These are phyloP conservation scores for Dendrobium catenatum DNA, from an alignment of 106 monocot species.

Conservation along the genomic window DNA sequence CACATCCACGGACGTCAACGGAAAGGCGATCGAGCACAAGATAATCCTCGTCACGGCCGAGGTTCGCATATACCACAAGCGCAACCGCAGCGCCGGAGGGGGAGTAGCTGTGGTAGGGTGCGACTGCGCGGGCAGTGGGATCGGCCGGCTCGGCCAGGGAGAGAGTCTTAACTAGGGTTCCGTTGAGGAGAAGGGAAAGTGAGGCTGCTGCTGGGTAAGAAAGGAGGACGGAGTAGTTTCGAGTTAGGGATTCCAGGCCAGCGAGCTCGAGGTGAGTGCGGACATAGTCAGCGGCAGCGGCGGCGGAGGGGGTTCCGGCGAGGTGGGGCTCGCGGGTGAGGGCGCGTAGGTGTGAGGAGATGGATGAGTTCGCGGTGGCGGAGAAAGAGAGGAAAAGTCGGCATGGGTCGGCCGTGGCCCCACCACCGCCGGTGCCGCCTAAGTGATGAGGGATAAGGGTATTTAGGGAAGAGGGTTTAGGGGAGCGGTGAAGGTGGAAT, in stretches of 20 bases:
- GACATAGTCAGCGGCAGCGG: slow-evolving; percentile 41
- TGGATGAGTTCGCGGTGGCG: slow-evolving; percentile 44
- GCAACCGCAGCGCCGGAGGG: slow-evolving; percentile 54
- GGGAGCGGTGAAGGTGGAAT: slow-evolving; percentile 12
- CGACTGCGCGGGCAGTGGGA: slow-evolving; percentile 12
- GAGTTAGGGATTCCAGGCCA: slow-evolving; percentile 31
- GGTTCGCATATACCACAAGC: slow-evolving; percentile 50
- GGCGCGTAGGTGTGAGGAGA: slow-evolving; percentile 54
- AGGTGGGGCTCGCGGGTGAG: slow-evolving; percentile 70
- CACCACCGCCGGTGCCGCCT: neutral
- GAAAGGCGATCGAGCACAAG: slow-evolving; percentile 26
- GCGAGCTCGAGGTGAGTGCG: slow-evolving; percentile 36
- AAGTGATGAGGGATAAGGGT: neutral
- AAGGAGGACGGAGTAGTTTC: slow-evolving; percentile 48
- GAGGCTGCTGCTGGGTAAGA: slow-evolving; percentile 59
- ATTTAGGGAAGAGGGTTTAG: slow-evolving; percentile 5
- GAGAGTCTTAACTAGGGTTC: slow-evolving; percentile 25
- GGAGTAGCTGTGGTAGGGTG: slow-evolving; percentile 75
- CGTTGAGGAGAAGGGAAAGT: slow-evolving; percentile 46
- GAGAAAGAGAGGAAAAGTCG: slow-evolving; percentile 39
- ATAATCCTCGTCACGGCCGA: slow-evolving; percentile 60
- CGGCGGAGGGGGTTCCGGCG: slow-evolving; percentile 56
- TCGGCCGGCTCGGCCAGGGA: slow-evolving; percentile 55
- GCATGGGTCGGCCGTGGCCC: neutral
- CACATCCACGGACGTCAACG: slow-evolving; percentile 37